Percentiles rank a stretch among this genome's conserved stretches.
Conservation (phyloP, 192 early-diverging fungal genomes). For the Chytriomyces sp. region DNA sequence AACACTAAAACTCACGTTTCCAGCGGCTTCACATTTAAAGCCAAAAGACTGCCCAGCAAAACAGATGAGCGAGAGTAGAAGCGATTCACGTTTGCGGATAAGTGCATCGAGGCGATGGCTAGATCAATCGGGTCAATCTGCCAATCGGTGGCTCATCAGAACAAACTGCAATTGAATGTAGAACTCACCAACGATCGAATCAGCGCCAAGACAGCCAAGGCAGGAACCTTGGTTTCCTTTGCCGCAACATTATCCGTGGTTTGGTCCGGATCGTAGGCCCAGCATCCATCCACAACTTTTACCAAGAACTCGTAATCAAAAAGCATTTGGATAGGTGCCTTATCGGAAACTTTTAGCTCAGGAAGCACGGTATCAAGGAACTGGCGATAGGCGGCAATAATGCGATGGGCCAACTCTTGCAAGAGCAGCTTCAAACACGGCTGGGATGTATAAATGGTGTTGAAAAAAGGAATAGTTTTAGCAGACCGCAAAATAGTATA, state of each 20-base stretch:
- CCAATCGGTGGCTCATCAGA: not conserved
- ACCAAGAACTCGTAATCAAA: conserved; percentile 62
- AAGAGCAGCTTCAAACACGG: conserved; percentile 21
- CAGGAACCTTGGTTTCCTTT: conserved; percentile 5
- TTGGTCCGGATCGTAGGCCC: conserved; percentile 4
- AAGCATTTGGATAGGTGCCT: conserved; percentile 64
- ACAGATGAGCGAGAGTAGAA: conserved; percentile 58
- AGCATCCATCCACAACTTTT: conserved; percentile 47
- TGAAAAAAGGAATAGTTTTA: conserved; percentile 1
- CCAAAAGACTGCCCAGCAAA: conserved; percentile 55
- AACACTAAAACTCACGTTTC: conserved; percentile 47
- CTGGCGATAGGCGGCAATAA: conserved; percentile 19
- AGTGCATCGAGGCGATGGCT: conserved; percentile 50
- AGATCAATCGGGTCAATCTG: conserved; percentile 74
- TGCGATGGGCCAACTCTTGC: conserved; percentile 14
- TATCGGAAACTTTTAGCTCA: conserved; percentile 42
- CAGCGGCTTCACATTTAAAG: conserved; percentile 43
- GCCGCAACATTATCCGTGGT: not conserved
- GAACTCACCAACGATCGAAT: conserved; percentile 1
- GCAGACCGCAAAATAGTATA: conserved; percentile 15
- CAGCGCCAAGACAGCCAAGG: not conserved
- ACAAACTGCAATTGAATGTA: not conserved
- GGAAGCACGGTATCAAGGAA: conserved; percentile 20
- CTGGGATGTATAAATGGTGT: not conserved
- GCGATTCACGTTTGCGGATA: conserved; percentile 57